These are phyloP conservation scores for Plectosphaerella cucumerina DNA, from an alignment of 2,329 filamentous ascomycete genomes.

Conservation along the genomic window DNA sequence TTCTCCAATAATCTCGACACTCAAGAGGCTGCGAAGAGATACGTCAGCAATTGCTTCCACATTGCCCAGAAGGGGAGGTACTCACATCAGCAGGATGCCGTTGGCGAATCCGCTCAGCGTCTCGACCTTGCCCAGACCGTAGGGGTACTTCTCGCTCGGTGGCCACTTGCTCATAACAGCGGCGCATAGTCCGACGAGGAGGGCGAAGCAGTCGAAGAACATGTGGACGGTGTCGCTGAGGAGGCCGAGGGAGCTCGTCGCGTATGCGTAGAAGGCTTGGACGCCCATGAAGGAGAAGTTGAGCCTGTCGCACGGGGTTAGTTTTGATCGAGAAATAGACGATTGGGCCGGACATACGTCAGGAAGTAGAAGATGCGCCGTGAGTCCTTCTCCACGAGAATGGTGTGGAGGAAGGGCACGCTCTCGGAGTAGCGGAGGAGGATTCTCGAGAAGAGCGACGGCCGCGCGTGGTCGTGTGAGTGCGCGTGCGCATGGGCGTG, in stretches of 20 bases:
- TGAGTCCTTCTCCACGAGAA: conserved; percentile 87
- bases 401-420: conserved; percentile 78
- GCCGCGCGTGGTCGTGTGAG: conserved; percentile 35
- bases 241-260: conserved; percentile 90
- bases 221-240: conserved; percentile 98
- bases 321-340: conserved; percentile 7
- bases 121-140: conserved; percentile 95
- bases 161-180: conserved; percentile 97
- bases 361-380: conserved; percentile 97
- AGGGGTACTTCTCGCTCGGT: conserved; percentile 81
- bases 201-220: conserved; percentile 96
- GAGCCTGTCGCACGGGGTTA: conserved; percentile 48
- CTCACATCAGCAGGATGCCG: conserved; percentile 86
- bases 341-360: conserved; percentile 50
- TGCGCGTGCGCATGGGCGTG: conserved; percentile 18
- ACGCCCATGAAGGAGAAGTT: conserved; percentile 95
- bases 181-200: conserved; percentile 85
- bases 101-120: conserved; percentile 95
- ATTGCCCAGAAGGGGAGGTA: conserved; percentile 3
- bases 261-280: conserved; percentile 88
- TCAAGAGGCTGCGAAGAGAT: conserved; percentile 64
- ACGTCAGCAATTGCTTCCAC: neutral
- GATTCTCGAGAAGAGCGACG: conserved; percentile 67
- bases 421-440: conserved; percentile 65
- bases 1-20: conserved; percentile 93